phyloP scores from a whole-genome alignment of 1,284 basidiomycete genomes.

The Afroboletus lepidellus region DNA sequence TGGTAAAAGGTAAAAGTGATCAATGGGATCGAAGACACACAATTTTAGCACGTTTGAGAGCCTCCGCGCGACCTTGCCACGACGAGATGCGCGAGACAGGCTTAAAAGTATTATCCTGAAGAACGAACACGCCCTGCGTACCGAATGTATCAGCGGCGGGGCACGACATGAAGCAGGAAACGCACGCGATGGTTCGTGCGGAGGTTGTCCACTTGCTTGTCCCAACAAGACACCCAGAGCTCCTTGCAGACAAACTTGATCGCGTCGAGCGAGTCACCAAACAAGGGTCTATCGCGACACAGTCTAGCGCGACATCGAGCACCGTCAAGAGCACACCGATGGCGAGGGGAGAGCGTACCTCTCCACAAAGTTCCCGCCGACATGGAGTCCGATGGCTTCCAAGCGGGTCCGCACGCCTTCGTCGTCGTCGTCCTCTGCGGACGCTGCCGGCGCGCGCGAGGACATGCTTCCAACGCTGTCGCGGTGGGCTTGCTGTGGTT shows the following conservation, averaged over 20 bases:
- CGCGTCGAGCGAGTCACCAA: conserved; percentile 82
- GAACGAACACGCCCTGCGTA: conserved; percentile 83
- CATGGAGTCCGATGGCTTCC: conserved; percentile 83
- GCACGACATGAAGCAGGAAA: background rate
- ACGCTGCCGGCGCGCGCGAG: conserved; percentile 16
- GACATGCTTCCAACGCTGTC: conserved; percentile 32
- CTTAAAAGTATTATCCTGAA: conserved; percentile 89
- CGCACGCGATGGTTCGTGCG: conserved; percentile 89
- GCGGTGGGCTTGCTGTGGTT: conserved; percentile 43
- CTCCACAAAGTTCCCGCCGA: conserved; percentile 85
- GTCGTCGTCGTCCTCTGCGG: conserved; percentile 69
- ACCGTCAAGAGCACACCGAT: background rate
- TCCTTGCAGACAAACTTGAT: conserved; percentile 98
- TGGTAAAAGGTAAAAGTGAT: background rate
- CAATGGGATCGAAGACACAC: conserved; percentile 43
- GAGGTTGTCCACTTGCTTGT: conserved; percentile 94
- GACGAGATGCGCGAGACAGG: conserved; percentile 80
- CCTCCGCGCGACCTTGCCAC: conserved; percentile 71
- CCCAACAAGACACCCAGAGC: conserved; percentile 84
- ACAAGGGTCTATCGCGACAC: conserved; percentile 71
- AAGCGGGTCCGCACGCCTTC: conserved; percentile 68
- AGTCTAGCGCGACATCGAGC: conserved; percentile 45
- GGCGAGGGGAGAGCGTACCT: conserved; percentile 48
- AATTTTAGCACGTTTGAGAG: conserved; percentile 67
- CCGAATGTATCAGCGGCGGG: background rate